A percentile compares a stretch with the other conserved stretches of the same genome.
Evolutionary conservation across 2,329 filamentous ascomycete genomes (phyloP).

Genomic region (Alternaria dauci): DNA sequence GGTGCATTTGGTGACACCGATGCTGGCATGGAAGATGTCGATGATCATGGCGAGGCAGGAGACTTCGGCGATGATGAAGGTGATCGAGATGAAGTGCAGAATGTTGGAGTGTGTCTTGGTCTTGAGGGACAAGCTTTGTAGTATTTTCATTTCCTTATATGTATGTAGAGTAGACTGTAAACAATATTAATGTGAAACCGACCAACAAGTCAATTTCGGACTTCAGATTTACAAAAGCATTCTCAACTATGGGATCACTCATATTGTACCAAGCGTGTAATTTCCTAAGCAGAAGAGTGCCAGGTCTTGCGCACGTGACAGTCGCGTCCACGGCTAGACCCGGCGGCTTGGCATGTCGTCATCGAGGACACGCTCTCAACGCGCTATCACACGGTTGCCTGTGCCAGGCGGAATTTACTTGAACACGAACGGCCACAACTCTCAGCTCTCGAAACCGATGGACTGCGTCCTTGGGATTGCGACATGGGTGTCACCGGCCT

Average conservation of each 20-base stretch:
- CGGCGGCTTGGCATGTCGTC: slow-evolving; percentile 24
- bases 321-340: neutral
- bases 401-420: neutral
- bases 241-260: neutral
- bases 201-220: neutral
- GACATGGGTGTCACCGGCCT: slow-evolving; percentile 96
- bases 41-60: slow-evolving; percentile 23
- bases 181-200: slow-evolving; percentile 1
- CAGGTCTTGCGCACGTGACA: neutral
- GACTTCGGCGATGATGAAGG: slow-evolving; percentile 36
- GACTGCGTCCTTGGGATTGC: slow-evolving; percentile 12
- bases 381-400: slow-evolving; percentile 32
- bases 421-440: neutral
- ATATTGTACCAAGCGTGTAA: neutral
- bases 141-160: slow-evolving; percentile 4
- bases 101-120: slow-evolving; percentile 23
- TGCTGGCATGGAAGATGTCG: slow-evolving; percentile 17
- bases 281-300: neutral
- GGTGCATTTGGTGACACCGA: slow-evolving; percentile 16
- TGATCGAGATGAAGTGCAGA: slow-evolving; percentile 25
- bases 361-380: slow-evolving; percentile 26
- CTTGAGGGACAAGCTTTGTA: slow-evolving; percentile 18
- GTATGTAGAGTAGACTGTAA: slow-evolving; percentile 10
- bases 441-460: slow-evolving; percentile 22
- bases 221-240: neutral